Evolutionary conservation across 768 basidiomycete species (phyloP).

Genomic region (Macrolepiota dolichaula): DNA sequence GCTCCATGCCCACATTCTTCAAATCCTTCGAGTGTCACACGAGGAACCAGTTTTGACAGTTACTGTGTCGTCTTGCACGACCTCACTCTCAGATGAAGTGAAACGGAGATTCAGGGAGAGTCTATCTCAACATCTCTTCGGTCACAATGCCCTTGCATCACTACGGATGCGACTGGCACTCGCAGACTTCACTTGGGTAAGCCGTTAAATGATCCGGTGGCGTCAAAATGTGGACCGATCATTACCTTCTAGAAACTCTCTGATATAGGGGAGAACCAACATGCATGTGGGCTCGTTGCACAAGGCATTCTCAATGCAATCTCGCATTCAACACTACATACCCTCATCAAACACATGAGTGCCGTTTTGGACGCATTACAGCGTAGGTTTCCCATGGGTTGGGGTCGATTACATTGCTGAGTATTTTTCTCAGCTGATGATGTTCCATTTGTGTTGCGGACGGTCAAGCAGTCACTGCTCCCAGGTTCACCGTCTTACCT

Average conservation of each 20-base stretch:
- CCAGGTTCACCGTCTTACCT: slow-evolving; percentile 44
- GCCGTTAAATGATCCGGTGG: not conserved
- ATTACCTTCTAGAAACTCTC: slow-evolving; percentile 44
- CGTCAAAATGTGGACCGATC: not conserved
- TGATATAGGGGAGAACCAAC: slow-evolving; percentile 35
- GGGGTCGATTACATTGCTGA: not conserved
- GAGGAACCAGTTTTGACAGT: slow-evolving; percentile 33
- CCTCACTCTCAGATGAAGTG: slow-evolving; percentile 29
- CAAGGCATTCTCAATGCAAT: slow-evolving; percentile 47
- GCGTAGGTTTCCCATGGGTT: slow-evolving; percentile 30
- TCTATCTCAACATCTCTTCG: slow-evolving; percentile 56
- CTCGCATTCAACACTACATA: slow-evolving; percentile 50
- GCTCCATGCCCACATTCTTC: slow-evolving; percentile 42
- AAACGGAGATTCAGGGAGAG: slow-evolving; percentile 47
- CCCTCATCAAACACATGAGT: slow-evolving; percentile 53
- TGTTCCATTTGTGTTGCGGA: slow-evolving; percentile 60
- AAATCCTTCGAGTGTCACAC: slow-evolving; percentile 32
- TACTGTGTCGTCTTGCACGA: slow-evolving; percentile 22
- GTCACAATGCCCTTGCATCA: slow-evolving; percentile 50
- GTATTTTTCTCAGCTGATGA: slow-evolving; percentile 43
- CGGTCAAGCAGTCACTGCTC: slow-evolving; percentile 57
- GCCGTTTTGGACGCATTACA: slow-evolving; percentile 42
- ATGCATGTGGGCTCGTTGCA: slow-evolving; percentile 49
- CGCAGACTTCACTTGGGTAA: slow-evolving; percentile 49
- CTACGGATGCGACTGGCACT: slow-evolving; percentile 56